These are phyloP conservation scores for Lactifluus volemus DNA, from an alignment of 768 basidiomycete genomes.

Conservation along the genomic window DNA sequence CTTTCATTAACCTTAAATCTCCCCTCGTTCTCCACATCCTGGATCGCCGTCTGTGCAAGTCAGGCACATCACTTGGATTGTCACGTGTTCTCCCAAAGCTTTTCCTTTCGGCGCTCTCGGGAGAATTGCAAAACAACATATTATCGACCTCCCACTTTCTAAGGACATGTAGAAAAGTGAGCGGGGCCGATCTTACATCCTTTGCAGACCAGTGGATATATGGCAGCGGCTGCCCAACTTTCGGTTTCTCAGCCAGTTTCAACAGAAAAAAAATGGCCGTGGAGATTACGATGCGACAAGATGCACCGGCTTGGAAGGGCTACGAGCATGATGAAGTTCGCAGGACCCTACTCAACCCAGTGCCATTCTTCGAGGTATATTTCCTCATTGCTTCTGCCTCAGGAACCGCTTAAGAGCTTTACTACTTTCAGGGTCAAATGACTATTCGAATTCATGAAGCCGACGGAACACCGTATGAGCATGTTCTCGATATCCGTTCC, in stretches of 20 bases:
- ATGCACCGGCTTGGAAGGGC: constrained; percentile 62
- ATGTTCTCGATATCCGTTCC: constrained; percentile 85
- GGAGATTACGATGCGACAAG: constrained; percentile 90
- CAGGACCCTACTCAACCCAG: constrained; percentile 65
- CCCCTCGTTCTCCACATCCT: constrained; percentile 96
- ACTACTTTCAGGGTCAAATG: constrained; percentile 71
- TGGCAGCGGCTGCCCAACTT: constrained; percentile 90
- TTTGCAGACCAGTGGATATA: constrained; percentile 99
- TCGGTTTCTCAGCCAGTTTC: constrained; percentile 84
- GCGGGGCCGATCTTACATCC: constrained; percentile 77
- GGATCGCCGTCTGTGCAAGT: constrained; percentile 87
- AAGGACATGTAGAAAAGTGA: constrained; percentile 86
- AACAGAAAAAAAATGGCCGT: constrained; percentile 98
- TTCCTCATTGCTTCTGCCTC: constrained; percentile 13
- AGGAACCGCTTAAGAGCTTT: background rate
- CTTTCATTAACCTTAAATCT: constrained; percentile 91
- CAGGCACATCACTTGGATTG: constrained; percentile 89
- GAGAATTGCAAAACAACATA: constrained; percentile 77
- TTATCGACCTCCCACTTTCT: constrained; percentile 89
- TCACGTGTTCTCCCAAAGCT: constrained; percentile 93
- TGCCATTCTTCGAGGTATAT: constrained; percentile 80
- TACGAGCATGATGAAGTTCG: constrained; percentile 63
- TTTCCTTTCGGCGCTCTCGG: constrained; percentile 88
- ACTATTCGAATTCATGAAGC: constrained; percentile 98
- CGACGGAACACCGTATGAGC: constrained; percentile 97